Evolutionary conservation across 768 basidiomycete species (phyloP), one percentile per base, ranked within the genome.

Genomic region (Boletus rex-veris): DNA sequence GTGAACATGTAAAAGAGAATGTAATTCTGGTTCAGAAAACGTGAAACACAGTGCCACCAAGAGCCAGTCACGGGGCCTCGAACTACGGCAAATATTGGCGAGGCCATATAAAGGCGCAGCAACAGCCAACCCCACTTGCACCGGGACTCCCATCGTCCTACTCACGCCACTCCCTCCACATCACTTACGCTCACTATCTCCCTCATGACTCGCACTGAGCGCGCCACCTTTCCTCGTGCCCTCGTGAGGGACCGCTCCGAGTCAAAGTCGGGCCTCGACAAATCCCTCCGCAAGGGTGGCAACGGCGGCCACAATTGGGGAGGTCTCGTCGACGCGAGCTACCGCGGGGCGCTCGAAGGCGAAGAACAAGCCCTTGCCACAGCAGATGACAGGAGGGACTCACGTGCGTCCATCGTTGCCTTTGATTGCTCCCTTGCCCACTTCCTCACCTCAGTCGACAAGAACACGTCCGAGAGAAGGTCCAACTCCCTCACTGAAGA

Each of bases 221-320:
- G 90, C 62, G 77, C 89, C 52, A 65, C 80, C 41, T 85, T 79
- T 67, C 88, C 86, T 47, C 82, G 84, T 55, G 90, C 90, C 43
- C 72, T 90, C 63, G 57, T 79, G 57, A 85, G 81, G 74, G 90
- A 92, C 73, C 86, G 89, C 64, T 88, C 88, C 15, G 81, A 85
- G 74, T 83, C 85, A 65, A 88, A 85, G 73, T 81, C 84, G 38
- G 92, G 91, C 49, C 77, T 86, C 53, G 83, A 86, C 77, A 80
- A 79, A 64, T 80, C 79, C 61, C 61, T 86, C 53, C 85, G 84
- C 73, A 93, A 93, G 75, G 77, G 81, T 56, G 92, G 92, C 51
- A 84, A 82, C 26, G 92, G 92, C 33, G 76, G 79, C 8, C 84
- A 93, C 74, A 92, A 90, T 74, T 96, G 92, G 92, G 92, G 92